A percentile compares a stretch with the other conserved stretches of the same genome.
Conservation (phyloP, 2,329 filamentous ascomycete genomes). For the Penicillium digitatum region DNA sequence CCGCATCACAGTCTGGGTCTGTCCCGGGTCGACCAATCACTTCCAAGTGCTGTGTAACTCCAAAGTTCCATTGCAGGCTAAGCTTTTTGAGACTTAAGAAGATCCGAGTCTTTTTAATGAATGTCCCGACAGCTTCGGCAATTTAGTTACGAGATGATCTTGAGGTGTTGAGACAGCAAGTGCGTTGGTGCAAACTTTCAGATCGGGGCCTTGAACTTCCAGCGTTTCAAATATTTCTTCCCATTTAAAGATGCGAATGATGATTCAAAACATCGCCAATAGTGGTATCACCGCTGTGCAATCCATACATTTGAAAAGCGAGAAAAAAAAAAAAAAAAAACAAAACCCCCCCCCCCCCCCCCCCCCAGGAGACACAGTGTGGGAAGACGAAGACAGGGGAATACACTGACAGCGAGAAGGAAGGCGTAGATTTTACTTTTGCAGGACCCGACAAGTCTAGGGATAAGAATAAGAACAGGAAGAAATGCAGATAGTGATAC, state of each 20-base stretch:
- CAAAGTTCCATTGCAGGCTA: background rate
- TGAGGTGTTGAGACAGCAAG: background rate
- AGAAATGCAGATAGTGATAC: conserved; percentile 14
- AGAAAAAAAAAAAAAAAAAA: no score
- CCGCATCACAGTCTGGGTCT: background rate
- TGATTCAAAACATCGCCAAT: conserved; percentile 13
- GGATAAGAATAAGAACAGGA: background rate
- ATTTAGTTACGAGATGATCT: background rate
- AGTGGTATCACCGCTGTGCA: conserved; percentile 18
- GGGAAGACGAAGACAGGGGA: background rate
- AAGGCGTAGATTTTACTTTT: background rate
- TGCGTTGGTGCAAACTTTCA: background rate
- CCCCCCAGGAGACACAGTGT: background rate
- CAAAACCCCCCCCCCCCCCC: no score
- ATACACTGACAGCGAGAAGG: background rate
- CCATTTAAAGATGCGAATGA: background rate
- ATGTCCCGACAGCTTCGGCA: background rate
- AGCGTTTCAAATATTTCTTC: background rate
- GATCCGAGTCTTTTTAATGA: background rate
- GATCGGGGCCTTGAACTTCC: background rate
- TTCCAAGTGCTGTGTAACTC: background rate
- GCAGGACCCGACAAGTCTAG: background rate
- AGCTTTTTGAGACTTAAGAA: conserved; percentile 1
- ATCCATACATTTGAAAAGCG: conserved; percentile 3
- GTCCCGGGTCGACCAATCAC: background rate